These are phyloP conservation scores for Boechera divaricarpa DNA, from an alignment of 345 rosid genomes.

Conservation along the genomic window DNA sequence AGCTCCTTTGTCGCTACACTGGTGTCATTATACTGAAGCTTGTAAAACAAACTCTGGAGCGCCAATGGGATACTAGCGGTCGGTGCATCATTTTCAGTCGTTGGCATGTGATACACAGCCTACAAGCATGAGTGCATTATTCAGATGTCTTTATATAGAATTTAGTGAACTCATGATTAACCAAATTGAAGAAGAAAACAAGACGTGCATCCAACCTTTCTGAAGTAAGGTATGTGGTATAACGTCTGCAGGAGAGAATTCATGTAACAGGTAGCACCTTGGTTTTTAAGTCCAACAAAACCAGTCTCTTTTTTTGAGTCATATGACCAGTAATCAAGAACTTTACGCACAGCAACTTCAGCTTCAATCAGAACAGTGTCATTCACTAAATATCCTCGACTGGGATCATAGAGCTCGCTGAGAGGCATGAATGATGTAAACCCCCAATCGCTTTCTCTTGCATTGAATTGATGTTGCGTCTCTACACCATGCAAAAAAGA, in stretches of 20 bases:
- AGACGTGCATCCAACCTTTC: slow-evolving; percentile 65
- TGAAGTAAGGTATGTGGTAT: slow-evolving; percentile 89
- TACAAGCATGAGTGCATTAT: slow-evolving; percentile 44
- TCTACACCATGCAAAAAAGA: slow-evolving; percentile 55
- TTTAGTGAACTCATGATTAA: background rate
- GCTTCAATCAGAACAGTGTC: slow-evolving; percentile 87
- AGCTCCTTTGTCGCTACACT: slow-evolving; percentile 95
- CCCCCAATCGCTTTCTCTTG: slow-evolving; percentile 99
- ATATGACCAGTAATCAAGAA: slow-evolving; percentile 91
- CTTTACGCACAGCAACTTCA: slow-evolving; percentile 87
- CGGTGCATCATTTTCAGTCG: slow-evolving; percentile 97
- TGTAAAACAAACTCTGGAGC: slow-evolving; percentile 91
- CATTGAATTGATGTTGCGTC: slow-evolving; percentile 94
- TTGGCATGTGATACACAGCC: slow-evolving; percentile 99
- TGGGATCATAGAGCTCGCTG: slow-evolving; percentile 83
- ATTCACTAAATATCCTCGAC: slow-evolving; percentile 77
- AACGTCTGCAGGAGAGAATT: slow-evolving; percentile 92
- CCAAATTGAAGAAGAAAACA: slow-evolving; percentile 26
- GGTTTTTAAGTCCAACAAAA: slow-evolving; percentile 96
- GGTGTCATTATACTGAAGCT: slow-evolving; percentile 91
- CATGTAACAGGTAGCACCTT: slow-evolving; percentile 99
- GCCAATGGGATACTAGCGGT: slow-evolving; percentile 97
- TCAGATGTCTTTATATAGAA: slow-evolving; percentile 30
- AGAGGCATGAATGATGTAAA: slow-evolving; percentile 98
- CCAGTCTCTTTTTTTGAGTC: slow-evolving; percentile 99